Conservation (phyloP, 768 basidiomycete species). For the Xerocomellus dryophilus region DNA sequence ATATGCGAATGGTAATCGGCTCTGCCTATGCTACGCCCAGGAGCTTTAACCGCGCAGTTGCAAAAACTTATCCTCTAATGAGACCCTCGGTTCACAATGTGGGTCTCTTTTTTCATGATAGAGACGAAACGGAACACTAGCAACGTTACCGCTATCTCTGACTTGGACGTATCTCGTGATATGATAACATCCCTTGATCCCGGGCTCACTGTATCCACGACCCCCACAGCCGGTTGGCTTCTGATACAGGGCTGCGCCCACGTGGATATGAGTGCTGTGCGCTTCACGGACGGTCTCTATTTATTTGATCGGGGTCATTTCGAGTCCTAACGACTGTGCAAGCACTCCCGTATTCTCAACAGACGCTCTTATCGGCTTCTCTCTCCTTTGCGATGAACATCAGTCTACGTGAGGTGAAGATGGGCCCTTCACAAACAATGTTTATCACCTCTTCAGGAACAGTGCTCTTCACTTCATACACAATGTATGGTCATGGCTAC, state of each 20-base stretch:
- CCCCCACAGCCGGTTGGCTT: background rate
- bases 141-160: background rate
- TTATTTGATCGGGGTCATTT: background rate
- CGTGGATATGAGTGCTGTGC: conserved; percentile 1
- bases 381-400: conserved; percentile 13
- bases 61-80: too few relatives aligned
- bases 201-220: background rate
- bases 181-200: background rate
- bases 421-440: conserved; percentile 7
- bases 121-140: background rate
- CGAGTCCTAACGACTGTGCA: background rate
- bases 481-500: background rate
- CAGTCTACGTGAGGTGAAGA: conserved; percentile 16
- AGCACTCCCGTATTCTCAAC: background rate
- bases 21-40: too few relatives aligned
- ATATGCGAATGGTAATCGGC: too few relatives aligned
- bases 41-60: too few relatives aligned
- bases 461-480: conserved; percentile 12
- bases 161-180: too few relatives aligned
- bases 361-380: background rate
- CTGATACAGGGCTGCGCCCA: background rate
- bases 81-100: too few relatives aligned
- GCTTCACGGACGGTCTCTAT: background rate
- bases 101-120: background rate
- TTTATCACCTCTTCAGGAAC: conserved; percentile 18